Base-by-base conservation (phyloP, 2,329 filamentous ascomycete genomes). In the Fusarium chuoi region DNA sequence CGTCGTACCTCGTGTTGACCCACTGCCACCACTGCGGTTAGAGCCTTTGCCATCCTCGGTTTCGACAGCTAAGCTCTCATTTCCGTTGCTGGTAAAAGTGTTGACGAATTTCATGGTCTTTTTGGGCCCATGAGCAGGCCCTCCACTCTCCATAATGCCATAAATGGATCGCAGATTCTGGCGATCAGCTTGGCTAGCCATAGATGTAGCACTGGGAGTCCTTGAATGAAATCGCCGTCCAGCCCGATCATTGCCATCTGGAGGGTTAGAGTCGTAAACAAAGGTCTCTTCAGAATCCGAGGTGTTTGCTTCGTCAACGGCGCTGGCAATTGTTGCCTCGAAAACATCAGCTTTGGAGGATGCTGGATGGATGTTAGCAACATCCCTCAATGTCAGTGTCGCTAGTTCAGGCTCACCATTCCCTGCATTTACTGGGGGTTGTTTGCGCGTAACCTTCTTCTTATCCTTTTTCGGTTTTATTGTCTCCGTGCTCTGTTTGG, bases 251-350 rank as follows among this genome's bases (percentile, higher is more conserved):
- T 85, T 86, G 56, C 80, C 83, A 74, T 93, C 91, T 58, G 94
- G 93, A 15, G 96, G 96, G 79, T 99, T 99, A 33, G 96, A 98
- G 82, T 99, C 96, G 84, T 99, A 99, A 22, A 99, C 96, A 82
- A 98, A 99, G 0, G 96, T 98, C 83, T 98, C 96, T 79, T 98
- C 96, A 3, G 96, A 98, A 81, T 99, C 96, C 12, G 96, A 98
- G 18, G 96, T 97, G 82, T 98, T 94, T 49, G 94, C 95, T 82
- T 98, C 95, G 81, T 98, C 96, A 59, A 99, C 95, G 14, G 96
- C 96, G 81, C 92, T 98, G 57, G 96, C 96, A 75, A 99, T 95
- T 80, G 97, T 97, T 76, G 95, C 95, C 85, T 98, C 96, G 81
- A 99, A 99, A 58, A 98, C 95, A 83, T 99, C 96, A 80, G 96